Conservation (phyloP, 2,329 filamentous ascomycete genomes). For the Alternaria longipes region DNA sequence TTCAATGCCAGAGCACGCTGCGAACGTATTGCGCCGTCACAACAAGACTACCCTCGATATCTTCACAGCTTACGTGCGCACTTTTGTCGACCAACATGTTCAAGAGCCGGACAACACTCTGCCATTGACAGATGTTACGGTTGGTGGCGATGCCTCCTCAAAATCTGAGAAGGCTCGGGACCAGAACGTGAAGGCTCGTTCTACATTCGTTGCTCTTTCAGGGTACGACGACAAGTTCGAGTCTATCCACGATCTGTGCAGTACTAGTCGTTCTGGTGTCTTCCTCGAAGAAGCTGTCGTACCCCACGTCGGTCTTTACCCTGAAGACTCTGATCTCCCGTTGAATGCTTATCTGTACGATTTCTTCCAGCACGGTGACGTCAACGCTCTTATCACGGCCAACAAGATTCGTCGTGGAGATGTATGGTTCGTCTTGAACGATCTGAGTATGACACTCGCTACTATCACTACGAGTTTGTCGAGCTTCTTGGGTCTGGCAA, state of each 20-base stretch:
- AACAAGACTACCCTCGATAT: conserved; percentile 72
- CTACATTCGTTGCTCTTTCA: conserved; percentile 76
- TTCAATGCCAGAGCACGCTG: conserved; percentile 66
- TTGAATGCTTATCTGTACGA: conserved; percentile 77
- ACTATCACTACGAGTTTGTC: conserved; percentile 74
- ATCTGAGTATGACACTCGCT: conserved; percentile 71
- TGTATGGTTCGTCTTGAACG: conserved; percentile 77
- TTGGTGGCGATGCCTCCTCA: conserved; percentile 49
- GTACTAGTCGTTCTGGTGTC: conserved; percentile 70
- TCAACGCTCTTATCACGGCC: conserved; percentile 66
- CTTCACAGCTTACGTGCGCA: conserved; percentile 74
- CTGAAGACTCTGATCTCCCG: conserved; percentile 62
- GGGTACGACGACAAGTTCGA: conserved; percentile 71
- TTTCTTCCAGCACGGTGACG: conserved; percentile 78
- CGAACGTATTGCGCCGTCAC: conserved; percentile 65
- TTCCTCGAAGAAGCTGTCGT: conserved; percentile 79
- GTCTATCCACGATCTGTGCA: conserved; percentile 73
- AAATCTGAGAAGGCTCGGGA: conserved; percentile 19
- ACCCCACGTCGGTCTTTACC: conserved; percentile 71
- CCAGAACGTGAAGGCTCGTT: conserved; percentile 63
- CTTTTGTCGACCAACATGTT: conserved; percentile 73
- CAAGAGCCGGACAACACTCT: conserved; percentile 62
- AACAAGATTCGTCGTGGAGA: conserved; percentile 74
- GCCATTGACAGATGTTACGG: conserved; percentile 66
- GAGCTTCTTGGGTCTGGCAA: conserved; percentile 63